Evolutionary conservation across 208 protist species (phyloP).

Genomic region (Trypanosoma theileri): DNA sequence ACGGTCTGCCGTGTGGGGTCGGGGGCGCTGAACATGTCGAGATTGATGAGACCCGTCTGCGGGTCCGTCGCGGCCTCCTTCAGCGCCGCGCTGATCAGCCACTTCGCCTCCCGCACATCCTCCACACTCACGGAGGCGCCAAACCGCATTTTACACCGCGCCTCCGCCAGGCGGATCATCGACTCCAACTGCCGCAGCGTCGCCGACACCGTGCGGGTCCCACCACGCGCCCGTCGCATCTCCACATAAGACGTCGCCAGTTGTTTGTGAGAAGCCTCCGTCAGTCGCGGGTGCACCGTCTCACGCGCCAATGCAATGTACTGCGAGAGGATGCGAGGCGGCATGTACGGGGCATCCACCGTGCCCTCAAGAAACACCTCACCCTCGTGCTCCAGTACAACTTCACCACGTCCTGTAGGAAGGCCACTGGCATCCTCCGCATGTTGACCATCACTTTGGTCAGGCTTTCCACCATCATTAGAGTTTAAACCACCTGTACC

Average conservation of each 20-base stretch:
- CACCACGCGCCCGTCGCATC: constrained; percentile 85
- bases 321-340: constrained; percentile 77
- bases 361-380: constrained; percentile 73
- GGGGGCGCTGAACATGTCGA: constrained; percentile 88
- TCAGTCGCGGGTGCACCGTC: constrained; percentile 82
- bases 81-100: constrained; percentile 84
- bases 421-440: background rate
- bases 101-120: constrained; percentile 91
- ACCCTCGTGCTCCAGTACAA: constrained; percentile 67
- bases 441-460: too few species aligned
- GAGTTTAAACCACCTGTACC: background rate
- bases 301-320: constrained; percentile 93
- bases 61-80: constrained; percentile 89
- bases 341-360: constrained; percentile 66
- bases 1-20: constrained; percentile 79
- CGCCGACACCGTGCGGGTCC: constrained; percentile 94
- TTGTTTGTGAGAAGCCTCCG: constrained; percentile 82
- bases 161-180: constrained; percentile 97
- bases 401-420: constrained; percentile 18
- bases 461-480: background rate
- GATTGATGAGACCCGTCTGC: constrained; percentile 82
- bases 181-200: constrained; percentile 99
- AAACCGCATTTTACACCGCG: constrained; percentile 92
- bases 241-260: constrained; percentile 95
- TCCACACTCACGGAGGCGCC: constrained; percentile 57